Evolutionary conservation across 352 stramenopile species (phyloP).

Genomic region (Thalassiosira delicatula): DNA sequence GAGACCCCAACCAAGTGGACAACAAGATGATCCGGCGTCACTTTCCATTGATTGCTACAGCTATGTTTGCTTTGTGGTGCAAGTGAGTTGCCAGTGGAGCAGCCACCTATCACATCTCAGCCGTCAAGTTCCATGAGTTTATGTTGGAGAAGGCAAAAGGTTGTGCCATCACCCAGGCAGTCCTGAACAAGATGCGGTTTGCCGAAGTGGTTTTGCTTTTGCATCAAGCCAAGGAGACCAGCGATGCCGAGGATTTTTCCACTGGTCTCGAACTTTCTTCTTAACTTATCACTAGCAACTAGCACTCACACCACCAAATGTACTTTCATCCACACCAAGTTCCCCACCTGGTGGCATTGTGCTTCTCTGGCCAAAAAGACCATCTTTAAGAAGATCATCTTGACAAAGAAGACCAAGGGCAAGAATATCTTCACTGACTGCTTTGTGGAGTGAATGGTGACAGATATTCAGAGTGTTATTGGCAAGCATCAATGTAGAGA

Average conservation of each 20-base stretch:
- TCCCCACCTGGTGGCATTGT: constrained; percentile 39
- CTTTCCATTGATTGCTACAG: constrained; percentile 6
- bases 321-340: constrained; percentile 17
- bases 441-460: constrained; percentile 44
- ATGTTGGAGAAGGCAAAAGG: constrained; percentile 5
- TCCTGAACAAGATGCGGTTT: constrained; percentile 28
- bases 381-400: constrained; percentile 35
- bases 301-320: constrained; percentile 39
- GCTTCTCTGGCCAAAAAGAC: constrained; percentile 32
- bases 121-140: constrained; percentile 23
- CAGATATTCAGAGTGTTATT: constrained; percentile 23
- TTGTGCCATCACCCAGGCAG: constrained; percentile 7
- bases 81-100: background rate
- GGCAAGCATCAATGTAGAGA: constrained; percentile 28
- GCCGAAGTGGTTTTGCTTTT: constrained; percentile 36
- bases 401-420: constrained; percentile 36
- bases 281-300: constrained; percentile 7
- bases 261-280: constrained; percentile 24
- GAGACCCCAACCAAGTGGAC: constrained; percentile 35
- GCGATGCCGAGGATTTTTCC: constrained; percentile 32
- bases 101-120: constrained; percentile 1
- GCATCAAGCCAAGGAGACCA: constrained; percentile 27
- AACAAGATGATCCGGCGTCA: constrained; percentile 23
- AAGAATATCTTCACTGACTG: constrained; percentile 36
- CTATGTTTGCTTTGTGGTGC: constrained; percentile 1